phyloP scores from a whole-genome alignment of 257 asterid species.

The Solanum ahanhuiri region DNA sequence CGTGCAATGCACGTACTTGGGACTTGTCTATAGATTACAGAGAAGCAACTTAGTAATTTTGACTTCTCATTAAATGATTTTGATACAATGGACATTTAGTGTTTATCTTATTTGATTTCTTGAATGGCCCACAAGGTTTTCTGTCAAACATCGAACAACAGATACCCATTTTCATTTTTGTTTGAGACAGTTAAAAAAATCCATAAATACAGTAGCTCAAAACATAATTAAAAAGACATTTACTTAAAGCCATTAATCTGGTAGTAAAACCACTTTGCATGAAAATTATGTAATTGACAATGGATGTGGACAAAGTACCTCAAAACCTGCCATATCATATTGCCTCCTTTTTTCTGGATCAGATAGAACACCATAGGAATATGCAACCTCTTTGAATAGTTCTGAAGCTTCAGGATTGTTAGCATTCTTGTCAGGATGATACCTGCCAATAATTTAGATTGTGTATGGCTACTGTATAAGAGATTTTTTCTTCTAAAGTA shows the following conservation, averaged over 20 bases:
- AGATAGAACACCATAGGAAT: slow-evolving; percentile 90
- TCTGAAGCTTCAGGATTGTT: slow-evolving; percentile 99
- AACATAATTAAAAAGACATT: background rate
- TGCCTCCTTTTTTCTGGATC: slow-evolving; percentile 98
- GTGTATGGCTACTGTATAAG: background rate
- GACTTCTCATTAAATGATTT: background rate
- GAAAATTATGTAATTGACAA: background rate
- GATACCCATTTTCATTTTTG: background rate
- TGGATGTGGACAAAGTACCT: slow-evolving; percentile 32
- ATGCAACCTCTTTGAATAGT: slow-evolving; percentile 97
- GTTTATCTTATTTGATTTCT: background rate
- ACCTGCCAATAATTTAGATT: slow-evolving; percentile 11
- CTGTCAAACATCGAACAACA: background rate
- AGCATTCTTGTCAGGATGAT: slow-evolving; percentile 39
- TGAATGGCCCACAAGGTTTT: background rate
- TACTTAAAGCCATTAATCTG: background rate
- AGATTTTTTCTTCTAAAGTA: background rate
- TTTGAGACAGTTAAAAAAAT: background rate
- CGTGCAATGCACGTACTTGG: background rate
- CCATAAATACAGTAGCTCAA: background rate
- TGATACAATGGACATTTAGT: background rate
- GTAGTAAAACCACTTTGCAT: background rate
- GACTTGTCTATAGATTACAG: background rate
- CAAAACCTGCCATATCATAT: slow-evolving; percentile 87
- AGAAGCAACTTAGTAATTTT: background rate